Percentiles rank a stretch among this genome's conserved stretches.
Conservation (phyloP, 306 rosid species). For the Pyrus communis region DNA sequence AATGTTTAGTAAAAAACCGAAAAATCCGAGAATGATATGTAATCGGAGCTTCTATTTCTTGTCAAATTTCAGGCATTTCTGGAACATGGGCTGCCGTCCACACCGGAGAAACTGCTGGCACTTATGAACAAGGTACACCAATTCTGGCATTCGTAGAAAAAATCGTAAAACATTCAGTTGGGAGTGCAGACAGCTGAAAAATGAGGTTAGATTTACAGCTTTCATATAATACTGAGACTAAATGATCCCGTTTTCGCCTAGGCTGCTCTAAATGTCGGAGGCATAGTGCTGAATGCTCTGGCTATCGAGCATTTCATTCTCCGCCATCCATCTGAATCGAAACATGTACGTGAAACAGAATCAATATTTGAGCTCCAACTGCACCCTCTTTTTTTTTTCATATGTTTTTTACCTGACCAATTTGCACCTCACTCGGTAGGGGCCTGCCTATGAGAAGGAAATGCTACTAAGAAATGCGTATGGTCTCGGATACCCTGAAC, state of each 20-base stretch:
- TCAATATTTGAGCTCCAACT: not conserved
- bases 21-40: not conserved
- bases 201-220: no score
- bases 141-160: not conserved
- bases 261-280: conserved; percentile 85
- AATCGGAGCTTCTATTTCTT: not conserved
- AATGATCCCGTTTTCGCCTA: conserved; percentile 16
- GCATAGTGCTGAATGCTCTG: conserved; percentile 74
- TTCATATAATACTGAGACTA: not conserved
- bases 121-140: conserved; percentile 73
- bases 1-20: not conserved
- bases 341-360: conserved; percentile 36
- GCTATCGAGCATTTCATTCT: conserved; percentile 96
- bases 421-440: conserved; percentile 17
- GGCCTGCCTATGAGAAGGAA: conserved; percentile 61
- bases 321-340: conserved; percentile 62
- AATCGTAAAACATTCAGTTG: no score
- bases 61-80: conserved; percentile 66
- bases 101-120: conserved; percentile 55
- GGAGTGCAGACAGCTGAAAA: no score
- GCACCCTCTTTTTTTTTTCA: not conserved
- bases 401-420: not conserved
- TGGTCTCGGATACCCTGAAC: conserved; percentile 88
- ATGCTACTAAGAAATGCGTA: conserved; percentile 54
- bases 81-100: conserved; percentile 73